These are phyloP conservation scores for Leptosphaerulina australis DNA, from an alignment of 2,329 filamentous ascomycete species.

Conservation along the genomic window DNA sequence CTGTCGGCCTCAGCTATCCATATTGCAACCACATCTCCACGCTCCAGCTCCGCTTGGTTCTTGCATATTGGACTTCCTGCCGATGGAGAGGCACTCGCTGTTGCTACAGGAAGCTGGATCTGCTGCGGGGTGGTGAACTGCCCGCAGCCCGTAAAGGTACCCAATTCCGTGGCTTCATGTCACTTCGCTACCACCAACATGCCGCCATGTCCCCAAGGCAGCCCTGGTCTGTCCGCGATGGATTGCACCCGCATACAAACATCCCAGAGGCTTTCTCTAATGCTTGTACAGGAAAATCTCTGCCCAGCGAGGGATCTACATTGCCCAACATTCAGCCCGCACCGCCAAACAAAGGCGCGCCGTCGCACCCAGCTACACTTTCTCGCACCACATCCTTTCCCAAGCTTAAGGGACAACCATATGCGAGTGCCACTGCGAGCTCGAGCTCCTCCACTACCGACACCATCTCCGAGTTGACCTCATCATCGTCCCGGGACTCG, in stretches of 20 bases:
- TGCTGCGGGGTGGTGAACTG: constrained; percentile 41
- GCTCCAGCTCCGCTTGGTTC: constrained; percentile 1
- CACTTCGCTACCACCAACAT: constrained; percentile 5
- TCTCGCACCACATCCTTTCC: constrained; percentile 20
- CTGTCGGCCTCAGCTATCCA: background rate
- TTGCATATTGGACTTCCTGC: constrained; percentile 23
- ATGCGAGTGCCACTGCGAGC: constrained; percentile 37
- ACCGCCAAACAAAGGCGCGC: constrained; percentile 38
- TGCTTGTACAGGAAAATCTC: constrained; percentile 27
- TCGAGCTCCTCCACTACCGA: constrained; percentile 35
- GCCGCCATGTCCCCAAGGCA: background rate
- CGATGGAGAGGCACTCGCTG: constrained; percentile 45
- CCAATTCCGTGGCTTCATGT: constrained; percentile 19
- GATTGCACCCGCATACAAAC: background rate
- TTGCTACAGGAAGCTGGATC: constrained; percentile 41
- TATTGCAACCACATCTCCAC: background rate
- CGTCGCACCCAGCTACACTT: constrained; percentile 22
- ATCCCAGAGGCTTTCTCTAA: constrained; percentile 26
- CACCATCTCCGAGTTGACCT: constrained; percentile 38
- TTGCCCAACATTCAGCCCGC: constrained; percentile 39
- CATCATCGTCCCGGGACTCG: constrained; percentile 38
- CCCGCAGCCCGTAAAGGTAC: constrained; percentile 33
- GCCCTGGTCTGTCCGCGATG: constrained; percentile 13
- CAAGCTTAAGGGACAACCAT: constrained; percentile 25
- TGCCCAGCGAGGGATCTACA: constrained; percentile 18